phyloP scores from a whole-genome alignment of 345 rosid genomes.

The Arabidopsis suecica region DNA sequence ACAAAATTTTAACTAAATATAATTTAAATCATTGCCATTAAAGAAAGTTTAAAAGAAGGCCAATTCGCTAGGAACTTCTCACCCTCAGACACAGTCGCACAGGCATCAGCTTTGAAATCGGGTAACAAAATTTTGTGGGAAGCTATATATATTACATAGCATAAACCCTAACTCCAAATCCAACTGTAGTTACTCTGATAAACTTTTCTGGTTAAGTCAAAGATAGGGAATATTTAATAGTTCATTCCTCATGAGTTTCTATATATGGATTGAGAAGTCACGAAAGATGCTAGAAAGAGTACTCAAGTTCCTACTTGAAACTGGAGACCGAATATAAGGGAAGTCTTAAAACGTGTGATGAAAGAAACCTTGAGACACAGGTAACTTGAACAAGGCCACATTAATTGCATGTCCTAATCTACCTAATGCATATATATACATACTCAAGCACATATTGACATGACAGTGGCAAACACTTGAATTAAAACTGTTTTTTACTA shows the following conservation, averaged over 20 bases:
- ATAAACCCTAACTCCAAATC: conserved; percentile 13
- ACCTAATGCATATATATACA: conserved; percentile 36
- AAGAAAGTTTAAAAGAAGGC: not conserved
- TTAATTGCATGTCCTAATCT: conserved; percentile 38
- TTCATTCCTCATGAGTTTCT: not conserved
- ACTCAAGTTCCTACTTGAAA: conserved; percentile 16
- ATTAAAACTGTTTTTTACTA: conserved; percentile 8
- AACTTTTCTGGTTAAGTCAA: not conserved
- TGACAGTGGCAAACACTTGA: conserved; percentile 25
- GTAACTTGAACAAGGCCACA: conserved; percentile 37
- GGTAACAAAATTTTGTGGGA: not conserved
- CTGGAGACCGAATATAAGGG: conserved; percentile 36
- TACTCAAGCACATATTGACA: conserved; percentile 9
- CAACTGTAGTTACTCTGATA: not conserved
- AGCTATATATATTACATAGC: conserved; percentile 2
- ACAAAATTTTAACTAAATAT: not conserved
- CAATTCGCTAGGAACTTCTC: conserved; percentile 15
- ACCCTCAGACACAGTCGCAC: conserved; percentile 5
- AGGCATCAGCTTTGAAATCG: not conserved
- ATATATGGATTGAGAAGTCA: not conserved
- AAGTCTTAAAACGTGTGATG: conserved; percentile 39
- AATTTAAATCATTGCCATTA: not conserved
- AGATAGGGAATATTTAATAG: not conserved
- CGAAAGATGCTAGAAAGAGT: conserved; percentile 13
- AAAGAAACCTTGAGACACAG: conserved; percentile 30